These are phyloP conservation scores for Cucumis hystrix DNA, from an alignment of 306 rosid genomes.

Conservation along the genomic window DNA sequence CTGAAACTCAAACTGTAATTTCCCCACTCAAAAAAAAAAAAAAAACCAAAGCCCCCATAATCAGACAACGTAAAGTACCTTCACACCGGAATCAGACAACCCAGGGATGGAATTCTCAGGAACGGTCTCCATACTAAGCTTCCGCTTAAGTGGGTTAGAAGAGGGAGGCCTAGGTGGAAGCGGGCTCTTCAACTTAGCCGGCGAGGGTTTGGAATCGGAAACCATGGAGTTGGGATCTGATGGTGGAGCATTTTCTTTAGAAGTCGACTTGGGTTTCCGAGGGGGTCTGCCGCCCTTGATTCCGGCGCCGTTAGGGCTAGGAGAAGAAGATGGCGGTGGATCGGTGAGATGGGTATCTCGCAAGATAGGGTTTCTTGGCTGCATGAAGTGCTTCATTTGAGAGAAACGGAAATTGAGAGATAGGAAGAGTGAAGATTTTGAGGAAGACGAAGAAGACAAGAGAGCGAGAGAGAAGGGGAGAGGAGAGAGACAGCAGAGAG, in stretches of 20 bases:
- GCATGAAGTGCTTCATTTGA: conserved; percentile 63
- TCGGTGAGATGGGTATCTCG: conserved; percentile 40
- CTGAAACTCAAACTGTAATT: background rate
- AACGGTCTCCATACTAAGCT: conserved; percentile 43
- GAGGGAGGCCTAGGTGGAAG: conserved; percentile 86
- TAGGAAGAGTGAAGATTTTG: background rate
- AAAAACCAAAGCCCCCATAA: background rate
- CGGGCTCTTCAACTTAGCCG: conserved; percentile 56
- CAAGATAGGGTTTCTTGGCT: conserved; percentile 47
- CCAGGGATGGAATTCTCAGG: conserved; percentile 35
- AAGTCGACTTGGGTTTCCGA: conserved; percentile 38
- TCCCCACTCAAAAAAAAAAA: background rate
- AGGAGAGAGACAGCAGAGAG: conserved; percentile 8
- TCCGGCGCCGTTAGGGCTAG: conserved; percentile 35
- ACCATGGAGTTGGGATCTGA: conserved; percentile 38
- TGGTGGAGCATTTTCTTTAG: conserved; percentile 77
- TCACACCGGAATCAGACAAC: conserved; percentile 76
- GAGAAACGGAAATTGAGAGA: conserved; percentile 1
- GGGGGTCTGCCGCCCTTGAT: conserved; percentile 32
- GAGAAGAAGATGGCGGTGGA: conserved; percentile 23
- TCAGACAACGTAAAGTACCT: conserved; percentile 23
- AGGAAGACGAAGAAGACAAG: conserved; percentile 9
- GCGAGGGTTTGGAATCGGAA: conserved; percentile 39
- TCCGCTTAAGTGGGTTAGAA: conserved; percentile 84
- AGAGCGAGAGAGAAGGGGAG: conserved; percentile 16